phyloP scores from a whole-genome alignment of 768 basidiomycete species.

The Porphyrellus cyaneotinctus region DNA sequence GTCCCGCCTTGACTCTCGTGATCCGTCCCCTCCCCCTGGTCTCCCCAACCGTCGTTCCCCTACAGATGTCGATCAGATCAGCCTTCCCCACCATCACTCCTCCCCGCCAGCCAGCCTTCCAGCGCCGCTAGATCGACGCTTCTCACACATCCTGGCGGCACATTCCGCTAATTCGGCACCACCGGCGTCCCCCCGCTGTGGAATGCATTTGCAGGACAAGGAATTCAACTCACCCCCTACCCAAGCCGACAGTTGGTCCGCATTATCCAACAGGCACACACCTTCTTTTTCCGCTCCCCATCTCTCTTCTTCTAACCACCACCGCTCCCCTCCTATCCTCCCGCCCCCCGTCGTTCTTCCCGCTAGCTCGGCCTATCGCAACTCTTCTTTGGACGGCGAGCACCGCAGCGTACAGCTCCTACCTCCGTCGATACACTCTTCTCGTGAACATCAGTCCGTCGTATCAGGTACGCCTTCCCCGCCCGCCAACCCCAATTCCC shows the following conservation, averaged over 20 bases:
- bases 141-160: conserved; percentile 12
- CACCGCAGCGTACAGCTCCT: conserved; percentile 12
- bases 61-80: conserved; percentile 30
- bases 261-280: conserved; percentile 34
- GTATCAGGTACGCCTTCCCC: conserved; percentile 17
- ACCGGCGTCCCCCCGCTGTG: conserved; percentile 34
- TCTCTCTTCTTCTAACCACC: conserved; percentile 44
- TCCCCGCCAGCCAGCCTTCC: conserved; percentile 9
- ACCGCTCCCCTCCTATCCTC: conserved; percentile 35
- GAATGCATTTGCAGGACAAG: conserved; percentile 35
- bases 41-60: conserved; percentile 25
- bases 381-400: conserved; percentile 20
- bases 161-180: conserved; percentile 17
- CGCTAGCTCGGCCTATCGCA: conserved; percentile 17
- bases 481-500: conserved; percentile 27
- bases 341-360: conserved; percentile 22
- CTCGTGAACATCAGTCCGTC: conserved; percentile 16
- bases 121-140: conserved; percentile 21
- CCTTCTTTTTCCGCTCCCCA: conserved; percentile 21
- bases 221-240: conserved; percentile 30
- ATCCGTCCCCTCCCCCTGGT: conserved; percentile 36
- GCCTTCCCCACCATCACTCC: conserved; percentile 12
- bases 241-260: conserved; percentile 30
- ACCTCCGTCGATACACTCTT: conserved; percentile 16
- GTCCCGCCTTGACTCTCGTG: conserved; percentile 43